Evolutionary conservation across 306 rosid species (phyloP).

Genomic region (Canavalia gladiata): DNA sequence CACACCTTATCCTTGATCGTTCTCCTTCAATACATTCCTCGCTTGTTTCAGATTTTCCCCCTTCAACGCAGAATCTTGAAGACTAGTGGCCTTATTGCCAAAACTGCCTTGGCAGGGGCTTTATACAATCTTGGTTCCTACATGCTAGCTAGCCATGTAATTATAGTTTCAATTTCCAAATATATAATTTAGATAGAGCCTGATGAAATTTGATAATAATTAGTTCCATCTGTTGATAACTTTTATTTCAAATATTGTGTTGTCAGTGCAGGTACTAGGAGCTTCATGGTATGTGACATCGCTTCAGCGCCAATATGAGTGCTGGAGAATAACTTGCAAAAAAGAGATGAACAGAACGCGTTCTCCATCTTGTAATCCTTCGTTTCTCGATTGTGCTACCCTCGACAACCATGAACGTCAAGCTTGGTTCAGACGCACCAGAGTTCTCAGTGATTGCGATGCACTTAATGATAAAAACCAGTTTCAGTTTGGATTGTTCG

Average conservation of each 20-base stretch:
- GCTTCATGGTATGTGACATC: constrained; percentile 89
- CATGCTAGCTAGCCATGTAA: constrained; percentile 82
- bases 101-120: constrained; percentile 87
- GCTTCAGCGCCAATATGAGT: constrained; percentile 73
- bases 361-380: constrained; percentile 73
- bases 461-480: constrained; percentile 57
- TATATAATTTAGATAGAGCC: neutral
- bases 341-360: constrained; percentile 69
- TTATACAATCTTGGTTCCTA: constrained; percentile 82
- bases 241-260: constrained; percentile 36
- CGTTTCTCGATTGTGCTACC: constrained; percentile 69
- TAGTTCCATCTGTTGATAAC: too few relatives aligned
- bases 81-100: constrained; percentile 79
- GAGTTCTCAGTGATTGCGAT: constrained; percentile 64
- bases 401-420: constrained; percentile 48
- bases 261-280: constrained; percentile 86
- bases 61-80: constrained; percentile 72
- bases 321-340: constrained; percentile 72
- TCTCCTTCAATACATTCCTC: constrained; percentile 79
- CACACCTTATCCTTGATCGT: constrained; percentile 86
- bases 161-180: neutral
- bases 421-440: constrained; percentile 64
- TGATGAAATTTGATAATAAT: too few relatives aligned
- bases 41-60: constrained; percentile 79
- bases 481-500: constrained; percentile 82